A percentile compares a stretch with the other conserved stretches of the same genome.
These are phyloP conservation scores for Emericellopsis terricola DNA, from an alignment of 495 filamentous ascomycete species.

Conservation along the genomic window DNA sequence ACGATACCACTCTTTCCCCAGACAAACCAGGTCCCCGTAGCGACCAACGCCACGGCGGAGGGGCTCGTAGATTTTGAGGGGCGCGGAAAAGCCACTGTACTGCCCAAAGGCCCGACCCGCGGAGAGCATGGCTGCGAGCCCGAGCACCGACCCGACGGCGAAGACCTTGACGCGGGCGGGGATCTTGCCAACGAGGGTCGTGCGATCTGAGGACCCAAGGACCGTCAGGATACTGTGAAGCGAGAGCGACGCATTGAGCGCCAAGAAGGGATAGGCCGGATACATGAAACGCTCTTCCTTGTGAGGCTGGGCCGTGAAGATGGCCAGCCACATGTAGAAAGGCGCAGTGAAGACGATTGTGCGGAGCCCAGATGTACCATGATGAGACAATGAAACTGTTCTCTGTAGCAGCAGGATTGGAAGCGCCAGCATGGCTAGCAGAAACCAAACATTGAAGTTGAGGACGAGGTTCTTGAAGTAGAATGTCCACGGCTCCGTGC, in stretches of 20 bases:
- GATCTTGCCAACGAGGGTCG: constrained; percentile 45
- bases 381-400: constrained; percentile 17
- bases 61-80: constrained; percentile 51
- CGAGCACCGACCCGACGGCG: constrained; percentile 28
- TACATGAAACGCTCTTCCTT: constrained; percentile 99
- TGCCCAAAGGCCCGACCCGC: constrained; percentile 63
- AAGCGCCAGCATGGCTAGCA: constrained; percentile 56
- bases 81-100: constrained; percentile 70
- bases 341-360: constrained; percentile 62
- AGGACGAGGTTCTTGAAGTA: constrained; percentile 81
- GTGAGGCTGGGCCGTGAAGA: constrained; percentile 85
- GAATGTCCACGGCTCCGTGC: constrained; percentile 93
- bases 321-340: constrained; percentile 86
- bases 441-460: constrained; percentile 92
- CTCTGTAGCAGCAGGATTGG: constrained; percentile 40
- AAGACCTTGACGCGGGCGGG: constrained; percentile 49
- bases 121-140: constrained; percentile 44
- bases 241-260: constrained; percentile 77
- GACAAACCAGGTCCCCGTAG: constrained; percentile 48
- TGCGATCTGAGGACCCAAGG: constrained; percentile 49
- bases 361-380: constrained; percentile 35
- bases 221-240: constrained; percentile 60
- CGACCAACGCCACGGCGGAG: constrained; percentile 31
- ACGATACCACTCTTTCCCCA: constrained; percentile 97
- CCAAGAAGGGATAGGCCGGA: constrained; percentile 80